Conservation (phyloP, 108 stramenopile species). For the Cyclostephanos invisitatus region DNA sequence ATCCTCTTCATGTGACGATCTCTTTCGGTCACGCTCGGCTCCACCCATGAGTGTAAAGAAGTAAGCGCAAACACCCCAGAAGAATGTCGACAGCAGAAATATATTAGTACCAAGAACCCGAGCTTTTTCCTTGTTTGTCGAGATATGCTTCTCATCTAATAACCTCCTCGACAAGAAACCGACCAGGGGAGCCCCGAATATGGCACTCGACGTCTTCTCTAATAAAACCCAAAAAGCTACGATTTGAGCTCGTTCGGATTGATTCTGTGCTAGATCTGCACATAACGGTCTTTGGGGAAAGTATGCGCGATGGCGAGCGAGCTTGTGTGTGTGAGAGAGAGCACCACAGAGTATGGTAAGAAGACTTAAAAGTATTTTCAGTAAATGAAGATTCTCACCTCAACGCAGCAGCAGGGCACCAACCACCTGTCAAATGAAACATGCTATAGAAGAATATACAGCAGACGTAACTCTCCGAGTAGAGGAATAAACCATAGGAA, state of each 20-base stretch:
- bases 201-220: conserved; percentile 52
- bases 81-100: conserved; percentile 47
- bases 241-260: conserved; percentile 60
- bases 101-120: conserved; percentile 43
- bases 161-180: conserved; percentile 45
- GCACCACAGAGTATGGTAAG: too few relatives aligned
- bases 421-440: conserved; percentile 49
- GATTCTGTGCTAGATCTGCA: conserved; percentile 49
- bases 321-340: too few relatives aligned
- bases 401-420: conserved; percentile 47
- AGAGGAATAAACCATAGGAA: conserved; percentile 51
- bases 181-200: conserved; percentile 59
- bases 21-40: conserved; percentile 5
- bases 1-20: background rate
- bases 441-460: conserved; percentile 42
- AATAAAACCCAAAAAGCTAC: conserved; percentile 55
- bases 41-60: conserved; percentile 47
- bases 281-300: conserved; percentile 47
- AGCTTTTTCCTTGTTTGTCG: conserved; percentile 41
- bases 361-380: background rate
- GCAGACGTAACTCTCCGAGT: conserved; percentile 31
- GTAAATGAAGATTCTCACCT: background rate
- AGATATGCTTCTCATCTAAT: conserved; percentile 1
- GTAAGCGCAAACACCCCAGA: conserved; percentile 51
- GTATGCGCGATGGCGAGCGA: background rate